Evolutionary conservation across 345 rosid genomes (phyloP), one percentile per base, ranked within the genome.

Genomic region (Dovyalis caffra): DNA sequence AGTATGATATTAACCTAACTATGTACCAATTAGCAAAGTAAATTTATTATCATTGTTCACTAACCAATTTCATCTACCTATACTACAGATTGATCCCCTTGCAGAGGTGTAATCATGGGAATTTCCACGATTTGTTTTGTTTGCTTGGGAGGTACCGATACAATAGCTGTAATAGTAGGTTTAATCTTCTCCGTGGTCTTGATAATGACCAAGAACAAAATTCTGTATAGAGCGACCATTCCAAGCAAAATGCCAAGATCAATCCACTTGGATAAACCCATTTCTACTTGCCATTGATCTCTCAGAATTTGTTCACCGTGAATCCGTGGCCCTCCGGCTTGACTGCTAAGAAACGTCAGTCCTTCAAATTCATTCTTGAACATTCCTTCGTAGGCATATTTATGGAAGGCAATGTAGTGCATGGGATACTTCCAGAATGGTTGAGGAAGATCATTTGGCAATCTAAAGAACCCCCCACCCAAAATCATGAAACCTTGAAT

Each of bases 221-320:
- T 18, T 6, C 87, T 68, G 67, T 87, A 89, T 1, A 81, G 0
- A 40, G 79, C 32, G 8, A 79, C 72, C 90, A 87, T 87, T 56
- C 83, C 83, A 0, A 85, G 51, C 65, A 89, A 78, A 29, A 89
- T 62, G 4, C 31, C 78, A 28, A 87, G 81, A 76, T 89, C 84
- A 66, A 78, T 81, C 90, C 89, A 86, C 71, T 87, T 89, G 0
- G 93, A 86, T 69, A 82, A 82, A 21, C 76, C 82, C 88, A 77
- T 74, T 32, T 87, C 83, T 10, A 87, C 62, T 29, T 86, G 79
- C 88, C 88, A 89, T 1, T 5, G 53, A 9, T 74, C 53, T 71
- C 78, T 83, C 80, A 87, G 33, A 43, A 89, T 70, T 2, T 63
- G 74, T 68, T 83, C 85, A 1, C 89, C 89, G 3, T 16, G 63